Evolutionary conservation across 2,329 filamentous ascomycete genomes (phyloP).

Genomic region (Ciborinia camelliae): DNA sequence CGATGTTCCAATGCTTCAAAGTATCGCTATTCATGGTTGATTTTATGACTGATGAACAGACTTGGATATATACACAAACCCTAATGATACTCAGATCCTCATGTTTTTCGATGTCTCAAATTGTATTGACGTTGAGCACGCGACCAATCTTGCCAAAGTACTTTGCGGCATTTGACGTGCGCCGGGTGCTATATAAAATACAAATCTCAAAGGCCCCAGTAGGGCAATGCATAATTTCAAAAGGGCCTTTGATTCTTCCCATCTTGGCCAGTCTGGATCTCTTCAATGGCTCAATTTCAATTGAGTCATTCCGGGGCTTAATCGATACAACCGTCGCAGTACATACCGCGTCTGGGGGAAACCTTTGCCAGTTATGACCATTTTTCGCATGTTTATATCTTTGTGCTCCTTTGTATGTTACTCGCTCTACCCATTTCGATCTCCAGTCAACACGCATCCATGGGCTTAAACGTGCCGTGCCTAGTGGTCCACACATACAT

Average conservation of each 20-base stretch:
- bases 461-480: background rate
- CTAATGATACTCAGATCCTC: background rate
- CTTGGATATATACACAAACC: background rate
- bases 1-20: background rate
- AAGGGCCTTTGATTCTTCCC: background rate
- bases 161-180: background rate
- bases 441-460: background rate
- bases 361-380: background rate
- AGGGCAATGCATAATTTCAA: background rate
- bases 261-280: background rate
- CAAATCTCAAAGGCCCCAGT: background rate
- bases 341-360: background rate
- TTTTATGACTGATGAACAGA: background rate
- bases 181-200: background rate
- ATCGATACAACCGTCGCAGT: background rate
- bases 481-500: background rate
- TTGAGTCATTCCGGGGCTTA: background rate
- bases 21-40: no score
- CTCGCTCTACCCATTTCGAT: background rate
- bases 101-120: background rate
- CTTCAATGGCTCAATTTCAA: background rate
- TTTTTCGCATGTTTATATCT: background rate
- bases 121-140: background rate
- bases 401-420: background rate
- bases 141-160: background rate